A percentile compares a stretch with the other conserved stretches of the same genome.
Evolutionary conservation across 495 filamentous ascomycete species (phyloP).

Genomic region (Trichodelitschia bisporula): DNA sequence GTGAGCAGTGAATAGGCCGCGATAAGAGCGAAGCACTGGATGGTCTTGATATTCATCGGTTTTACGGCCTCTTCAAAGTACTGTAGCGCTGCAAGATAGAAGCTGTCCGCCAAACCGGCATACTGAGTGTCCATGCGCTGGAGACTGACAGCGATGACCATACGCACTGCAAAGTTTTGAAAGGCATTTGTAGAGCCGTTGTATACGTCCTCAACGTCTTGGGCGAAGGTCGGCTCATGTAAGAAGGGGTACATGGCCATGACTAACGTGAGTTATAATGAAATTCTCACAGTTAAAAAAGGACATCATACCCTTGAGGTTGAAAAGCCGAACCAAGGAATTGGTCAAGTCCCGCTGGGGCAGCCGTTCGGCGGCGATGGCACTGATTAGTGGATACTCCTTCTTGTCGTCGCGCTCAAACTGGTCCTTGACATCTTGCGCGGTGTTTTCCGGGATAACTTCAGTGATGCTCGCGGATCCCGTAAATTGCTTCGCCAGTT

Average conservation of each 20-base stretch:
- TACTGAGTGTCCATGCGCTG: conserved; percentile 65
- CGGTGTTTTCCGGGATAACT: conserved; percentile 47
- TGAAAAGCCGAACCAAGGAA: conserved; percentile 52
- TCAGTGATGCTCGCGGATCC: conserved; percentile 68
- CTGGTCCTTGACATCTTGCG: conserved; percentile 29
- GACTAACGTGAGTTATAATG: conserved; percentile 1
- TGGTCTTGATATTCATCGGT: conserved; percentile 57
- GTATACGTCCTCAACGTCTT: conserved; percentile 59
- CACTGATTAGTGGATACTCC: conserved; percentile 57
- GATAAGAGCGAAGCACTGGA: conserved; percentile 77
- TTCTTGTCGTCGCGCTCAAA: conserved; percentile 31
- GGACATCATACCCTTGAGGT: conserved; percentile 39
- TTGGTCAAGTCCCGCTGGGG: conserved; percentile 43
- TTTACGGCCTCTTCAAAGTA: conserved; percentile 54
- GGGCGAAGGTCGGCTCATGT: conserved; percentile 56
- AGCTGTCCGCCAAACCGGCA: conserved; percentile 70
- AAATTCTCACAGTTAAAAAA: not conserved
- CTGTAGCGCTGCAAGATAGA: conserved; percentile 67
- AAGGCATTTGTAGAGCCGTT: conserved; percentile 47
- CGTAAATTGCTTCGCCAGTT: conserved; percentile 72
- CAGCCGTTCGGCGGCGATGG: conserved; percentile 39
- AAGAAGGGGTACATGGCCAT: conserved; percentile 50
- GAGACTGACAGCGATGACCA: conserved; percentile 81
- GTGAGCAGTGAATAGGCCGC: conserved; percentile 81
- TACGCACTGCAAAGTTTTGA: conserved; percentile 61